Evolutionary conservation across 495 filamentous ascomycete species (phyloP).

Genomic region (Elasticomyces elasticus): DNA sequence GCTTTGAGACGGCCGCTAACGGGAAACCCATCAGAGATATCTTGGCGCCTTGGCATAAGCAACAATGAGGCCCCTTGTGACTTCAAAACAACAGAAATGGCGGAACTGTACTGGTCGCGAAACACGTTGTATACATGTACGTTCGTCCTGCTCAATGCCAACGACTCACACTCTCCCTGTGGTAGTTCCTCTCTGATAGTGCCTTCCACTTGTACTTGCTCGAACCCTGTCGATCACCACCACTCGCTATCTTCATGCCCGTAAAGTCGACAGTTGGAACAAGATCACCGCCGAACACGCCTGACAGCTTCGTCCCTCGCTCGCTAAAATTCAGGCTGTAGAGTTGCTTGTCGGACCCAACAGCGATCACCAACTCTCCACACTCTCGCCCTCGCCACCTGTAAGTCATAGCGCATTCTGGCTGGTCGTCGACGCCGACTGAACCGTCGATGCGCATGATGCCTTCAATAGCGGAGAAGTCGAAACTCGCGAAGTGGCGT

Average conservation of each 20-base stretch:
- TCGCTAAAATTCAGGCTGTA: background rate
- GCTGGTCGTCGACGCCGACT: background rate
- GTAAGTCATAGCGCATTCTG: background rate
- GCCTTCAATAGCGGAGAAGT: background rate
- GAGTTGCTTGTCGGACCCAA: background rate
- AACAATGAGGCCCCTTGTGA: no score
- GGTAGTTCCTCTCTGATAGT: background rate
- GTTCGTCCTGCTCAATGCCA: background rate
- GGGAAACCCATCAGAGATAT: no score
- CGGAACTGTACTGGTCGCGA: no score
- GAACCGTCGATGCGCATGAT: background rate
- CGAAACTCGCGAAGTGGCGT: background rate
- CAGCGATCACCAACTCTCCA: background rate
- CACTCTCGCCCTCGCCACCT: background rate
- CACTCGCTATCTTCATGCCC: background rate
- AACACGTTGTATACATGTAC: background rate
- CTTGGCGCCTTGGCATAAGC: no score
- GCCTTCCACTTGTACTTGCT: background rate
- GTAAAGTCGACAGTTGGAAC: background rate
- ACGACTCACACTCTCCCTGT: background rate
- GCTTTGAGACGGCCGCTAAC: no score
- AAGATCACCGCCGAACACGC: background rate
- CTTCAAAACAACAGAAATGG: no score
- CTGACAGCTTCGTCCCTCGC: background rate
- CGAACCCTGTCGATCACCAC: background rate